phyloP scores from a whole-genome alignment of 2,329 filamentous ascomycete genomes.

The Diaporthe sp. region DNA sequence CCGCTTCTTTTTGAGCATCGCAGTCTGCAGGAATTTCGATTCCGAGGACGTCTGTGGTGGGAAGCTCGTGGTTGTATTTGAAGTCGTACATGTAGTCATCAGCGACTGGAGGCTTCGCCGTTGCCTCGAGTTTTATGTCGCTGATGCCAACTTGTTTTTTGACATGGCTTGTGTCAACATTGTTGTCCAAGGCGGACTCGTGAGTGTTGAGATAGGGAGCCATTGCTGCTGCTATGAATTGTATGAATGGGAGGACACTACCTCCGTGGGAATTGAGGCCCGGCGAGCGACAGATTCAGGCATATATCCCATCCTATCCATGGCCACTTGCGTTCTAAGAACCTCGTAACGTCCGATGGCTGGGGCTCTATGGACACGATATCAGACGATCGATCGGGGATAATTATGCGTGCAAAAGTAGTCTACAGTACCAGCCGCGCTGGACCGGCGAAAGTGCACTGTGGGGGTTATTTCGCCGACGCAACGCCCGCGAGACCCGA shows the following conservation, averaged over 20 bases:
- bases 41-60: not conserved
- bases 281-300: not conserved
- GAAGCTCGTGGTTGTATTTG: slow-evolving; percentile 48
- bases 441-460: not conserved
- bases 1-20: not conserved
- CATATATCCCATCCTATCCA: slow-evolving; percentile 2
- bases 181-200: slow-evolving; percentile 4
- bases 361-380: not conserved
- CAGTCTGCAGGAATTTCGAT: not conserved
- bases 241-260: not conserved
- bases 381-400: not conserved
- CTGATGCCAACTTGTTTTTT: not conserved
- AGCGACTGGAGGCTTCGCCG: slow-evolving; percentile 42
- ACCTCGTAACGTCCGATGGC: not conserved
- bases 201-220: slow-evolving; percentile 12
- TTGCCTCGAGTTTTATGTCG: not conserved
- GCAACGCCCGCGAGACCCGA: not conserved
- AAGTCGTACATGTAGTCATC: slow-evolving; percentile 55
- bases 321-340: not conserved
- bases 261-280: not conserved
- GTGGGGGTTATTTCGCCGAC: not conserved
- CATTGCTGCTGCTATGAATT: not conserved
- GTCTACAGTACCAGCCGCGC: not conserved
- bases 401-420: not conserved
- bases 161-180: not conserved